A percentile compares a stretch with the other conserved stretches of the same genome.
Evolutionary conservation across 345 rosid species (phyloP).

Genomic region (Fremontodendron californicum): DNA sequence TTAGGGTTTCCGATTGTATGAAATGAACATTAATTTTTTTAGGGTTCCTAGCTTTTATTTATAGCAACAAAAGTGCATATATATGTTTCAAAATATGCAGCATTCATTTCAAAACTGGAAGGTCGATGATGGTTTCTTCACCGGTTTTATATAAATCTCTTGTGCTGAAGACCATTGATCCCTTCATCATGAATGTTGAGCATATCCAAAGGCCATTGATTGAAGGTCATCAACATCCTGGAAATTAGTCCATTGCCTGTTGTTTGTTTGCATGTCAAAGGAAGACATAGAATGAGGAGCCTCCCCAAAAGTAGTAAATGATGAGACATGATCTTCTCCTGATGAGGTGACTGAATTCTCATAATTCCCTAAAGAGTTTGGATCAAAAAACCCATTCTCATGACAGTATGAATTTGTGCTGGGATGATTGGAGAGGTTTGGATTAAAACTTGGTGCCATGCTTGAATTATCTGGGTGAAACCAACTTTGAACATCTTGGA

Average conservation of each 20-base stretch:
- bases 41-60: slow-evolving; percentile 49
- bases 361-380: slow-evolving; percentile 33
- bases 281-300: slow-evolving; percentile 43
- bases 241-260: slow-evolving; percentile 50
- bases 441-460: slow-evolving; percentile 14
- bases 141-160: slow-evolving; percentile 21
- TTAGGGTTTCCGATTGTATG: slow-evolving; percentile 35
- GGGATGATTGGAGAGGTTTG: slow-evolving; percentile 9
- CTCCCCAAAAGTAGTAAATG: slow-evolving; percentile 52
- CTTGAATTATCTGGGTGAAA: slow-evolving; percentile 36
- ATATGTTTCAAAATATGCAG: slow-evolving; percentile 30
- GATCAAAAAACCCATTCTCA: slow-evolving; percentile 34
- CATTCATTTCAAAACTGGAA: slow-evolving; percentile 38
- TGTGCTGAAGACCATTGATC: not conserved
- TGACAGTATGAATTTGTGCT: slow-evolving; percentile 19
- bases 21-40: slow-evolving; percentile 21
- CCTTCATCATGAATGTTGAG: slow-evolving; percentile 38
- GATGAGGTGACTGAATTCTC: slow-evolving; percentile 40
- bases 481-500: slow-evolving; percentile 52
- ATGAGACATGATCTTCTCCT: slow-evolving; percentile 37
- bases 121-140: slow-evolving; percentile 25
- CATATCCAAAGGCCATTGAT: slow-evolving; percentile 51
- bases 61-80: slow-evolving; percentile 37
- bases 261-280: slow-evolving; percentile 42
- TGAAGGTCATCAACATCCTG: slow-evolving; percentile 68